Base-by-base conservation (phyloP, 257 asterid genomes). In the Nicotiana attenuata region DNA sequence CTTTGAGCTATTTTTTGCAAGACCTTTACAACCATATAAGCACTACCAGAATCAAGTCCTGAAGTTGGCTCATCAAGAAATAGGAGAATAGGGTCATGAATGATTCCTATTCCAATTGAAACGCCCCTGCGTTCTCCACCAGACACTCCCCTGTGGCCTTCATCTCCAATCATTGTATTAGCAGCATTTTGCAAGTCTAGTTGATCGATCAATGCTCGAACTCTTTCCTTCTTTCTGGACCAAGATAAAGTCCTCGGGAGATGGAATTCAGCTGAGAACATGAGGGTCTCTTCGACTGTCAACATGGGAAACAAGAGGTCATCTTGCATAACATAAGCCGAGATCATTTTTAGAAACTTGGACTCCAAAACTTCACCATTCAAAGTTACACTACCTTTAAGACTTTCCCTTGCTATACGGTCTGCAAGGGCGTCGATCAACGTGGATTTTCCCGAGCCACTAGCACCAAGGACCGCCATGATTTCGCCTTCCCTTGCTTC, bases 41-140 rank as follows among this genome's bases (percentile, higher is more conserved):
- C 93, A 64, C 92, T 88, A 5, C 93, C 87, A 7, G 95, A 91
- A 76, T 91, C 93, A 14, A 91, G 87, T 0, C 92, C 93, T 0
- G 93, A 90, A 0, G 93, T 91, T 10, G 95, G 95, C 83, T 91
- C 93, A 59, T 91, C 93, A 14, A 91, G 92, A 64, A 91, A 91
- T 3, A 91, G 81, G 2, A 91, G 9, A 17, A 91, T 87, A 1
- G 95, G 95, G 81, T 91, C 93, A 83, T 91, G 93, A 26, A 91
- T 83, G 16, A 88, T 90, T 82, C 89, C 93, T 1, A 89, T 89
- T 15, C 91, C 95, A 5, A 91, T 88, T 0, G 95, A 90, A 0
- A 90, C 95, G 5, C 90, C 87, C 55, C 90, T 85, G 65, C 90
- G 38, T 73, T 88, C 95, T 1, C 93, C 90, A 0, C 91, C 89